These are phyloP conservation scores for Multifurca ochricompacta DNA, from an alignment of 768 basidiomycete species.

Conservation along the genomic window DNA sequence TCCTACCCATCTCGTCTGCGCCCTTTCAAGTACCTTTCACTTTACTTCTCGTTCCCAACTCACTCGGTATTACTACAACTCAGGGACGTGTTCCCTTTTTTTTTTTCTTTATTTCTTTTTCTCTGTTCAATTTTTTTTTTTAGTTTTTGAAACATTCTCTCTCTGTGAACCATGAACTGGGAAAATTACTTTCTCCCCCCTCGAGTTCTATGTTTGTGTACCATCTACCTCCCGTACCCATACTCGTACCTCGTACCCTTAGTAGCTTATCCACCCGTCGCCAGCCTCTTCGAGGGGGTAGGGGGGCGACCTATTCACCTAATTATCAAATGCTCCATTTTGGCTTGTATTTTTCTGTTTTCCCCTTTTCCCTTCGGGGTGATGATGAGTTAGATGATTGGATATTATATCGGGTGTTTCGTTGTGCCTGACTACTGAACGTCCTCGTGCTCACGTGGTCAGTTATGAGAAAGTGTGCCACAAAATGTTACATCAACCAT, in stretches of 20 bases:
- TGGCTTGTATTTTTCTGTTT: constrained; percentile 7
- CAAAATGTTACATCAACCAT: too few relatives aligned
- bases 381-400: too few relatives aligned
- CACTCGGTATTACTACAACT: constrained; percentile 11
- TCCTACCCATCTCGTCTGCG: constrained; percentile 13
- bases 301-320: constrained; percentile 13
- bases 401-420: too few relatives aligned
- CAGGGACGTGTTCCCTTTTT: constrained; percentile 3
- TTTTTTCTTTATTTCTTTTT: not conserved
- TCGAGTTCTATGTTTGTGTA: constrained; percentile 12
- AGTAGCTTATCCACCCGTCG: constrained; percentile 16
- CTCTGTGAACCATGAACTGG: constrained; percentile 12
- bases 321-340: constrained; percentile 18
- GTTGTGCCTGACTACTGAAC: too few relatives aligned
- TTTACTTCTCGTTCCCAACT: not conserved
- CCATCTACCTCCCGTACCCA: constrained; percentile 15
- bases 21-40: constrained; percentile 1
- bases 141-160: not conserved
- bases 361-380: too few relatives aligned
- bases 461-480: too few relatives aligned
- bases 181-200: not conserved
- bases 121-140: not conserved
- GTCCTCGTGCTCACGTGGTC: too few relatives aligned
- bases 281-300: not conserved
- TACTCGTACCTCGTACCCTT: constrained; percentile 13